These are phyloP conservation scores for Yamadazyma paraphyllophila DNA, from an alignment of 805 yeast species.

Conservation along the genomic window DNA sequence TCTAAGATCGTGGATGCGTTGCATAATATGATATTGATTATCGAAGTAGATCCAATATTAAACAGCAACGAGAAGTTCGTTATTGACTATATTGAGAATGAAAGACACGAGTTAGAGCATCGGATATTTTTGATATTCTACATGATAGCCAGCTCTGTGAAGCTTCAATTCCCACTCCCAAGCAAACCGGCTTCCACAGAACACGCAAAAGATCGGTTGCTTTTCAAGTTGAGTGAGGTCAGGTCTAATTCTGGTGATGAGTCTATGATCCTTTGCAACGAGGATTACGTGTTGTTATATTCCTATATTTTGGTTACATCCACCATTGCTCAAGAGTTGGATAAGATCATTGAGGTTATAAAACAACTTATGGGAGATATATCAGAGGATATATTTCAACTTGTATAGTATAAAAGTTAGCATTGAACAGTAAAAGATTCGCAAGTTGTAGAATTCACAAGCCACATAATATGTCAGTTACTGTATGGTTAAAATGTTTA, in stretches of 20 bases:
- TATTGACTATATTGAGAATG: conserved; percentile 51
- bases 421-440: too few species aligned
- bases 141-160: conserved; percentile 73
- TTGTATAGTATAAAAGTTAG: conserved; percentile 23
- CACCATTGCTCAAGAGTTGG: conserved; percentile 63
- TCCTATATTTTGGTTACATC: conserved; percentile 72
- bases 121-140: conserved; percentile 74
- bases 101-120: conserved; percentile 67
- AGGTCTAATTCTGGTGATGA: conserved; percentile 25
- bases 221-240: conserved; percentile 61
- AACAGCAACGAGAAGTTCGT: conserved; percentile 54
- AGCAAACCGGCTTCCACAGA: conserved; percentile 74
- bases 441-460: too few species aligned
- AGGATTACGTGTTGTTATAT: conserved; percentile 75
- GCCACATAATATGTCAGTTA: too few species aligned
- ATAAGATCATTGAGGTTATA: conserved; percentile 52
- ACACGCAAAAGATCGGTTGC: conserved; percentile 67
- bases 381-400: conserved; percentile 56
- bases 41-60: conserved; percentile 58
- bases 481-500: too few species aligned
- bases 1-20: conserved; percentile 69
- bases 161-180: conserved; percentile 75
- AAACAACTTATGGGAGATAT: conserved; percentile 65
- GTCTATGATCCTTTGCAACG: conserved; percentile 45
- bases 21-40: conserved; percentile 69